Evolutionary conservation across 2,329 filamentous ascomycete genomes (phyloP), one percentile per base, ranked within the genome.

Genomic region (Exophiala mesophila): DNA sequence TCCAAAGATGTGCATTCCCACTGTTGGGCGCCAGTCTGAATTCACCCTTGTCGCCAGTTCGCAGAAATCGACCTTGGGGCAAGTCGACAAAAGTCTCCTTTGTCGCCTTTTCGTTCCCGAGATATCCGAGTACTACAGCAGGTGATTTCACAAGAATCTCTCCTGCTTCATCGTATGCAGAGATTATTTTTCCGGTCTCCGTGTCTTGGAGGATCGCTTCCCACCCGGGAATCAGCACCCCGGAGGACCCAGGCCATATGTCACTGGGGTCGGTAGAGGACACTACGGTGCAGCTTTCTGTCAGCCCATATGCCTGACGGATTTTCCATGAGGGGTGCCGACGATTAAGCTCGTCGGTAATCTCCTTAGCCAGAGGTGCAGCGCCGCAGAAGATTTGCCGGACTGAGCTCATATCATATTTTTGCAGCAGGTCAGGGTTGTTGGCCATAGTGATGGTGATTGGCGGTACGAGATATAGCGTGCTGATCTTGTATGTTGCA

Each of bases 51-150:
- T 95, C 88, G 4, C 89, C 89, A 0, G 89, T 95, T 28, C 76
- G 77, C 72, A 94, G 79, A 78, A 86, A 90, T 48, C 80, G 67
- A 7, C 54, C 54, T 6, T 80, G 78, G 8, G 65, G 59, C 8
- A 72, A 71, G 52, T 88, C 80, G n/a, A 53, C 47, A 56, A 87
- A 95, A 0, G 88, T 92, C 59, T 94, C 87, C 36, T 76, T 71
- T n/a, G 82, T 92, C 2, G 89, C 88, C 56, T 85, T 82, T 31
- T 85, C 80, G 58, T 94, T 94, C 65, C 94, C 83, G 39, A 94
- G 67, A 55, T 95, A 96, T 1, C 89, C 89, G 0, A 94, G 65
- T 0, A 85, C 80, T 1, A 94, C 77, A 1, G 82, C 81, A 0
- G 88, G 88, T 0, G 78, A 78, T 60, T 86, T 84, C 15, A 94